Evolutionary conservation across 257 asterid species (phyloP), one percentile per base, ranked within the genome.

Genomic region (Osmanthus fragrans): DNA sequence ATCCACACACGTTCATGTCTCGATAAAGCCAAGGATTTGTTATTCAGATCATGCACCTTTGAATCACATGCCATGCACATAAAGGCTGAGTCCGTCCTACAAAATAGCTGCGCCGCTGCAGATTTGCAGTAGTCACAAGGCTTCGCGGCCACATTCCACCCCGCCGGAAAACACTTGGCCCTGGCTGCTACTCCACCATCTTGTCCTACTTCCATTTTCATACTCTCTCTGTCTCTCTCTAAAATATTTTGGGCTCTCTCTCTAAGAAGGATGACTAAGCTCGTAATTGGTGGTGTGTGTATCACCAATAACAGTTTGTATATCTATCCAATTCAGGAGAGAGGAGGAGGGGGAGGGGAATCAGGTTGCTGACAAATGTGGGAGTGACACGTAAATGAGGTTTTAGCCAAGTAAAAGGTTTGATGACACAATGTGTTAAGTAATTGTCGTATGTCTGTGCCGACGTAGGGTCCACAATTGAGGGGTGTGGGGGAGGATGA

Each of bases 1-100:
- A 91, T 75, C 97, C 97, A 93, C n/a, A 93, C 96, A 0, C 96
- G 92, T 72, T 82, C 93, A 79, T 91, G 98, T 10, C 79, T 5
- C 3, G 76, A 2, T 4, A 27, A 58, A 21, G 66, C 30, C 66
- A 58, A 18, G 27, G 65, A 27, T 47, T 54, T 32, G 81, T 37
- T 23, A 37, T 29, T 0, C 27, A 21, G 58, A n/a, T 25, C 13
- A 27, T 92, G 97, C 74, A 77, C 65, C 37, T 81, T 84, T 13
- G 90, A 77, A 69, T 94, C 98, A 67, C 98, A 94, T 0, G 83
- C 51, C 32, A 88, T 49, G 83, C 98, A 94, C 88, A 92, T 73
- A 79, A 88, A 90, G 8, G 86, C 87, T 1, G 92, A 80, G 33
- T 94, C 96, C 0, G 81, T 73, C 69, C 88, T 88, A 84, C 98